Evolutionary conservation across 495 filamentous ascomycete species (phyloP), one percentile per base, ranked within the genome.

Genomic region (Niebla homalea): DNA sequence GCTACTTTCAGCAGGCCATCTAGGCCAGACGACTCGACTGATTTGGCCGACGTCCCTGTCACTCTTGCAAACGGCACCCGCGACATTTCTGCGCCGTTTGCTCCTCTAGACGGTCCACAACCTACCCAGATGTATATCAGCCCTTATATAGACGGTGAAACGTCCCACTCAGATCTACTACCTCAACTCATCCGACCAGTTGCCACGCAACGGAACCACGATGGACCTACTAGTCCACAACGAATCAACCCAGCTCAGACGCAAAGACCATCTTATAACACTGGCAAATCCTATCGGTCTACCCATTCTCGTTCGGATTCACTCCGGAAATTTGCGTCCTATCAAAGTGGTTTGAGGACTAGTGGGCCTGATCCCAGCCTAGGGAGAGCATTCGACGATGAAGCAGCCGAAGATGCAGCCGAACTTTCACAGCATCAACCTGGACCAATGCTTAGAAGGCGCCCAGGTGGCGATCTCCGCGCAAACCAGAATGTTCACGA

Each of bases 381-480:
- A 55, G 80, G 82, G 53, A 68, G 42, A 32, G 29, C 29, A 8
- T 32, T 32, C 5, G 29, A 32, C 7, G 29, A 32, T 12, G 29
- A 32, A 11, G 63, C 68, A 25, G 62, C 52, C 12, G 54, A 61
- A 50, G 29, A 32, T 32, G 63, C 68, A 25, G 62, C 52, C 12
- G 54, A 61, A 50, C 58, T 63, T 19, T 61, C 56, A 5, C 67
- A 64, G 16, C 68, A 63, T 47, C 60, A 62, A 32, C 57, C 63
- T 6, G 67, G 64, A 14, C 73, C 70, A 43, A 75, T 85, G 52
- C 78, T 98, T 37, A 78, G 92, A 50, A 77, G 92, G 60, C 78
- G 86, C 23, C 93, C 90, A 16, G 92, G 92, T 43, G 89, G 92
- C 35, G 83, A 97, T 67, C 70, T 98, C 45, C 80, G 87, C 54